These are phyloP conservation scores for Dictyostelium firmibasis DNA, from an alignment of 78 protist species.

Conservation along the genomic window DNA sequence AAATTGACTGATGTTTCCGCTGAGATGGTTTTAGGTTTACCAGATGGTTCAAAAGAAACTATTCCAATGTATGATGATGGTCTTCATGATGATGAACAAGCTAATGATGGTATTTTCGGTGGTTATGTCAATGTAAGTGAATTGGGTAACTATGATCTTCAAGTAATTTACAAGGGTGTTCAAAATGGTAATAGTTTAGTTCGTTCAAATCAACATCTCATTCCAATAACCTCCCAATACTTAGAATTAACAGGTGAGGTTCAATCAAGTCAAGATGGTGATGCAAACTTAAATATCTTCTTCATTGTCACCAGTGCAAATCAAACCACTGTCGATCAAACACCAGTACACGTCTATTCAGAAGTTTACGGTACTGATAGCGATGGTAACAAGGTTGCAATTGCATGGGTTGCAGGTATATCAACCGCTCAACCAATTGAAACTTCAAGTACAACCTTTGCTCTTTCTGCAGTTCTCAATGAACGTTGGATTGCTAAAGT, in stretches of 20 bases:
- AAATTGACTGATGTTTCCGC: constrained; percentile 19
- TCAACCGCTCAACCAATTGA: background rate
- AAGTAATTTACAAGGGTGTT: constrained; percentile 10
- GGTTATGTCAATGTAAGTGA: constrained; percentile 40
- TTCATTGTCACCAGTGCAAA: background rate
- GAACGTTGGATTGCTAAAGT: constrained; percentile 72
- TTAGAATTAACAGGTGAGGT: constrained; percentile 60
- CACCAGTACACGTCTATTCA: constrained; percentile 71
- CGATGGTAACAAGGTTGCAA: constrained; percentile 24
- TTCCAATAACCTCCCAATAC: constrained; percentile 57
- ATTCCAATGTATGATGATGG: constrained; percentile 81
- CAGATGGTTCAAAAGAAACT: constrained; percentile 42
- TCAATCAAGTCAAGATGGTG: constrained; percentile 1
- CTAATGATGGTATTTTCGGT: constrained; percentile 77
- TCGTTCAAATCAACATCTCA: constrained; percentile 80
- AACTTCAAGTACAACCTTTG: background rate
- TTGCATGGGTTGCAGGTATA: constrained; percentile 75
- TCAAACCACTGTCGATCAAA: background rate
- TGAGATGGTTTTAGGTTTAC: constrained; percentile 30
- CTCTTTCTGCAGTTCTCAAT: background rate
- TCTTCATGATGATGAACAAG: constrained; percentile 39
- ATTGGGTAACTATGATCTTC: constrained; percentile 55
- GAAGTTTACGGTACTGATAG: constrained; percentile 73
- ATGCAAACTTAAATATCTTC: constrained; percentile 2
- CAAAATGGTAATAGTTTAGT: constrained; percentile 9